phyloP scores from a whole-genome alignment of 768 basidiomycete species.

The Boletus rubescentipes region DNA sequence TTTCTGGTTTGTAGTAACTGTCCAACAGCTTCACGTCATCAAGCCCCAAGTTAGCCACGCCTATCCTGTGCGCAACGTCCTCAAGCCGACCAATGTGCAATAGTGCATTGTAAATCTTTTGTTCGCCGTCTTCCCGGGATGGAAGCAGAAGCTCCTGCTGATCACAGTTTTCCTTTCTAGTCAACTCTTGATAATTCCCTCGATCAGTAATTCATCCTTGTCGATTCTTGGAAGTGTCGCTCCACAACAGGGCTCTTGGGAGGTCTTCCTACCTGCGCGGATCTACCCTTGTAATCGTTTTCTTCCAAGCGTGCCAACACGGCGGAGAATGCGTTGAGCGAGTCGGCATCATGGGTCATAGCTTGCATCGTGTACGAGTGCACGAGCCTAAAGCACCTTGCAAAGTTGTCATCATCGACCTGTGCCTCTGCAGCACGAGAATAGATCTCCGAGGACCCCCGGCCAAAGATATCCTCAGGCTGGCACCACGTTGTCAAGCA shows the following conservation, averaged over 20 bases:
- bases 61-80: not conserved
- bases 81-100: constrained; percentile 4
- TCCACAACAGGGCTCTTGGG: constrained; percentile 13
- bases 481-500: not conserved
- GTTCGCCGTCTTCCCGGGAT: not conserved
- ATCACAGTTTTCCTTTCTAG: not conserved
- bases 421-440: not conserved
- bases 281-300: constrained; percentile 5
- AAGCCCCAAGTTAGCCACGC: constrained; percentile 1
- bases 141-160: constrained; percentile 2
- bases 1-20: not conserved
- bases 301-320: constrained; percentile 6
- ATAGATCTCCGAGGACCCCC: constrained; percentile 10
- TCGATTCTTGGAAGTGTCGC: not conserved
- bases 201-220: constrained; percentile 5
- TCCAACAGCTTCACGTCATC: not conserved
- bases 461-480: not conserved
- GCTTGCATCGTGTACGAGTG: constrained; percentile 1
- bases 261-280: constrained; percentile 11
- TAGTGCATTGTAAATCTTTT: not conserved
- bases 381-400: constrained; percentile 6
- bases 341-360: constrained; percentile 7
- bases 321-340: constrained; percentile 17
- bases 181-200: not conserved
- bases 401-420: not conserved